Evolutionary conservation across 2,329 filamentous ascomycete genomes (phyloP), one percentile per base, ranked within the genome.

Genomic region (Penicillium sp.): DNA sequence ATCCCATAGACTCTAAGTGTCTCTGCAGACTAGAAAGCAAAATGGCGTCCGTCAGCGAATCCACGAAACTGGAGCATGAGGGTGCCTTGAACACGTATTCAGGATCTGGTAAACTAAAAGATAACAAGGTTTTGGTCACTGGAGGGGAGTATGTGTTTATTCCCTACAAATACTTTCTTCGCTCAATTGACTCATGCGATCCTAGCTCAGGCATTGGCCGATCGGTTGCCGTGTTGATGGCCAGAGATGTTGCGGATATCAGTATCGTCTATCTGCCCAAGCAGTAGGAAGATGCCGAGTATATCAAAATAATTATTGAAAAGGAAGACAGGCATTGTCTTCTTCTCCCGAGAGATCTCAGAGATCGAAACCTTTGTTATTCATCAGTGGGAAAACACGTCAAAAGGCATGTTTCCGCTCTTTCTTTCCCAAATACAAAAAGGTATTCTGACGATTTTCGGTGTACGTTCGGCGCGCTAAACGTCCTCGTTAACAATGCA

Each of bases 401-500:
- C 8, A 73, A 80, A 26, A 74, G 75, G 60, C 78, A 66, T 58
- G 62, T 55, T 7, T 15, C 20, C 17, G 15, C 10, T 17, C 17
- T 12, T 4, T 18, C 3, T 10, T 15, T 13, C 8, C 17, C 13
- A 8, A 40, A 7, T 18, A 10, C 17, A 5, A 21, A 13, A 15
- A 30, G 29, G 18, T 33, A 29, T 20, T 18, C 29, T 58, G 37
- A 45, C n/a, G 7, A 8, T 9, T 37, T 40, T 29, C 13, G n/a
- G 8, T 27, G 12, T 20, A 64, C 64, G 42, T 78, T 70, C 51
- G 74, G 75, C 21, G 69, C 61, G 20, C 65, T 84, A 18, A 74
- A 75, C 49, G 73, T 84, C 6, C 71, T 85, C 2, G 78, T 85
- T 52, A 85, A 85, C 66, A 85, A 85, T 62, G 83, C 81, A 3